Evolutionary conservation across 2,329 filamentous ascomycete species (phyloP), one percentile per base, ranked within the genome.

Genomic region (Ophiognomonia clavigignenti-juglandacearum): DNA sequence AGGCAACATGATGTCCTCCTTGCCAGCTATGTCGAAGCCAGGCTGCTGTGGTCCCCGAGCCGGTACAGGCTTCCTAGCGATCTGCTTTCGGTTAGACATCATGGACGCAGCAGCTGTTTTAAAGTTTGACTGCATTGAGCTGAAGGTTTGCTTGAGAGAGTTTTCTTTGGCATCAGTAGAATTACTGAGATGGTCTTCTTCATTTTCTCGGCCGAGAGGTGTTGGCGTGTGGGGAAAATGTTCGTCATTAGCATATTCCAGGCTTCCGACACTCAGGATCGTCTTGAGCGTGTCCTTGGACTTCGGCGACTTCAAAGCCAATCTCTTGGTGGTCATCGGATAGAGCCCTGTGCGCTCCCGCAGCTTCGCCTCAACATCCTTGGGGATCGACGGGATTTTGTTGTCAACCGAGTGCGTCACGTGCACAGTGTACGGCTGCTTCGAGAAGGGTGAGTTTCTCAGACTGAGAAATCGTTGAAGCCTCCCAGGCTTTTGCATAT

Each of bases 251-350:
- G 56, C 51, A 24, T 39, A 11, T 38, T 74, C 70, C 16, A 69
- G 59, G 40, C 72, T 76, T 6, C 69, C 72, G 8, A 75, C 72
- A 49, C 74, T 76, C 43, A 76, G 56, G 16, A 77, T 75, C 1
- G 73, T 76, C 43, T 70, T 71, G 22, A 76, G 56, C 0, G 70
- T 74, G 22, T 75, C 73, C 52, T 68, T 68, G 55, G 69, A 75
- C n/a, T 64, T 55, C 26, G 70, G 66, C 1, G 62, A 59, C 37
- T 64, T 67, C 38, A 72, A 53, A 6, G 61, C 57, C 10, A 68
- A 53, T 34, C 63, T 64, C 52, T 66, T 70, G 2, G 64, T 60
- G 13, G 62, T 57, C 40, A 62, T 56, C 0, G 66, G 62, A 18
- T 64, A 63, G n/a, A 55, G 52, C 18, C 59, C 60, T 11, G 58